A percentile compares a stretch with the other conserved stretches of the same genome.
These are phyloP conservation scores for Lachnum nothofagi DNA, from an alignment of 2,329 filamentous ascomycete genomes.

Conservation along the genomic window DNA sequence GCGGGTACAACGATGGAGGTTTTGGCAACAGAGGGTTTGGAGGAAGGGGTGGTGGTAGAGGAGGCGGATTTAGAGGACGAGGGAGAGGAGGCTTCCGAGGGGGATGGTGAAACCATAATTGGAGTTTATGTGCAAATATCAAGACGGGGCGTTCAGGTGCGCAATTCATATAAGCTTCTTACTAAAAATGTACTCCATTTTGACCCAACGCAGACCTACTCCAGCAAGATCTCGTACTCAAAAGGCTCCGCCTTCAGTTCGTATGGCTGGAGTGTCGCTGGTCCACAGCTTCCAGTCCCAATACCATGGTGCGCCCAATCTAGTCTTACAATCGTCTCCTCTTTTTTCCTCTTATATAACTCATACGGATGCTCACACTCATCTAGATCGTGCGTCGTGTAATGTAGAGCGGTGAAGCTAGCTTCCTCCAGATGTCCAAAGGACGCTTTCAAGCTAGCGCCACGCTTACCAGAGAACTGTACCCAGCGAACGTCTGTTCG, in stretches of 20 bases:
- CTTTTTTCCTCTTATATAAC: conserved; percentile 43
- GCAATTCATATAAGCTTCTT: background rate
- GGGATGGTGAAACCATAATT: conserved; percentile 20
- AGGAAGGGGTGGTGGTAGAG: conserved; percentile 37
- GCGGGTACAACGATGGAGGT: conserved; percentile 43
- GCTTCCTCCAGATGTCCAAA: conserved; percentile 44
- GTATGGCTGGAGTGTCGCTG: conserved; percentile 47
- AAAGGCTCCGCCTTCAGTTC: conserved; percentile 35
- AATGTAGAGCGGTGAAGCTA: conserved; percentile 54
- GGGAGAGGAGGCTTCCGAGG: conserved; percentile 29
- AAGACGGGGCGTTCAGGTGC: conserved; percentile 8
- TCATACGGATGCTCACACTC: conserved; percentile 56
- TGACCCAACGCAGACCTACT: conserved; percentile 9
- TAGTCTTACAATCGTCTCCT: conserved; percentile 52
- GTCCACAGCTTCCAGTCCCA: conserved; percentile 58
- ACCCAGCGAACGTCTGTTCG: conserved; percentile 60
- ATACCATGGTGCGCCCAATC: conserved; percentile 60
- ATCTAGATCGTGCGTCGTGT: conserved; percentile 49
- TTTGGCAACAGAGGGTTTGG: conserved; percentile 33
- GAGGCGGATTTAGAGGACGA: conserved; percentile 26
- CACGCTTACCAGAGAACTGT: conserved; percentile 36
- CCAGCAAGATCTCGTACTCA: conserved; percentile 24
- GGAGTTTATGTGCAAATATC: conserved; percentile 15
- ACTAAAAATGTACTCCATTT: background rate
- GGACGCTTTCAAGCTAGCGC: conserved; percentile 38